Evolutionary conservation across 768 basidiomycete genomes (phyloP), one percentile per base, ranked within the genome.

Genomic region (Boletus coccyginus): DNA sequence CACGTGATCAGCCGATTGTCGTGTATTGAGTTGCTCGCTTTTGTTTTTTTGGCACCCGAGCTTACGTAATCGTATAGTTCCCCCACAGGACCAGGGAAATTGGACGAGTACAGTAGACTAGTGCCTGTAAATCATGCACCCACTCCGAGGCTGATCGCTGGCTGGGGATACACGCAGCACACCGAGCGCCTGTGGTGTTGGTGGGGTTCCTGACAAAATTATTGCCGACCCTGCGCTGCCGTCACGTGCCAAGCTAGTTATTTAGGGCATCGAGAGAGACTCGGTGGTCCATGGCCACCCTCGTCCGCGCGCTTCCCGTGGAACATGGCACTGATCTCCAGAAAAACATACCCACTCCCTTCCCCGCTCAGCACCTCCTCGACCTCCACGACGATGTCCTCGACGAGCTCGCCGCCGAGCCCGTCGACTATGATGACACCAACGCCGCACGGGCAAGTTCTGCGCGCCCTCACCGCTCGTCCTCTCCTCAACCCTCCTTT

Each of bases 231-330:
- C 57, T 65, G 52, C 44, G 51, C 21, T 40, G 57, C 38, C 24
- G 57, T 67, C 65, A 65, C 64, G 64, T 65, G 63, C 19, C 36
- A 41, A 35, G 1, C 17, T 6, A 0, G 43, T n/a, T 62, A 62
- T 58, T 61, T 61, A 60, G 43, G 10, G n/a, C 39, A 17, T 40
- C 14, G n/a, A 8, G 17, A 17, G 9, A 16, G 10, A 40, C n/a
- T 35, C 35, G 13, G 11, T 11, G 3, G 11, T 38, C 36, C 21
- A 70, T 70, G 69, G 70, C 69, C 19, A 71, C 69, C 50, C 70
- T 71, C 47, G 50, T 59, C n/a, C 69, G 63, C 42, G 40, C 45
- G 35, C 27, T 27, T 27, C 6, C 27, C 27, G 27, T 27, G 27
- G 27, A 27, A 27, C 27, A 27, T 27, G 27, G 27, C 27, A 36